Conservation (phyloP, 331 rosid species). For the Cydonia oblonga region DNA sequence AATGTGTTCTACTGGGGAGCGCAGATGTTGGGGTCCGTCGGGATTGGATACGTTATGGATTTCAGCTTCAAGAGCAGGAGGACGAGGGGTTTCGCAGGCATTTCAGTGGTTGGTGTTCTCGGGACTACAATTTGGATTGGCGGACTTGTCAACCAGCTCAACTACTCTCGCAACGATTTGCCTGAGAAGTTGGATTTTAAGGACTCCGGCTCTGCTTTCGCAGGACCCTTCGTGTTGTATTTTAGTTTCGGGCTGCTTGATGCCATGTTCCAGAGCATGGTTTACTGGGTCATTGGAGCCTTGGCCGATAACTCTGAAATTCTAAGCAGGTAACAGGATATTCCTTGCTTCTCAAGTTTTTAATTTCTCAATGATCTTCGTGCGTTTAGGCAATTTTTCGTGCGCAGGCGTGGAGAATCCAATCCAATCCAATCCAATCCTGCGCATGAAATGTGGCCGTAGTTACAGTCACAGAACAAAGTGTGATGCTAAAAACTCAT, state of each 20-base stretch:
- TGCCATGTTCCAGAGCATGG: conserved; percentile 82
- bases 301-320: conserved; percentile 76
- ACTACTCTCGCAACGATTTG: conserved; percentile 1
- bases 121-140: conserved; percentile 70
- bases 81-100: conserved; percentile 56
- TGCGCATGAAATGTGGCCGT: background rate
- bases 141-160: conserved; percentile 64
- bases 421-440: too few species aligned
- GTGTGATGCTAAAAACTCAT: background rate
- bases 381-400: background rate
- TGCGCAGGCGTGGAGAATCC: background rate
- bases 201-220: conserved; percentile 42
- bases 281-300: conserved; percentile 88
- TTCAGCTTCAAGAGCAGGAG: conserved; percentile 69
- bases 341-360: background rate
- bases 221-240: conserved; percentile 75
- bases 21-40: conserved; percentile 81
- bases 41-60: conserved; percentile 70
- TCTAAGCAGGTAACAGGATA: conserved; percentile 70
- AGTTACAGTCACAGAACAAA: too few species aligned
- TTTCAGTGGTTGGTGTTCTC: conserved; percentile 40
- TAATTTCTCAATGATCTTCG: background rate
- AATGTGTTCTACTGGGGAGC: conserved; percentile 94
- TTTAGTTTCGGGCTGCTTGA: conserved; percentile 74
- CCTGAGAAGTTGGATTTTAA: conserved; percentile 50